These are phyloP conservation scores for Pleurotus salmoneostramineus DNA, from an alignment of 768 basidiomycete genomes.

Conservation along the genomic window DNA sequence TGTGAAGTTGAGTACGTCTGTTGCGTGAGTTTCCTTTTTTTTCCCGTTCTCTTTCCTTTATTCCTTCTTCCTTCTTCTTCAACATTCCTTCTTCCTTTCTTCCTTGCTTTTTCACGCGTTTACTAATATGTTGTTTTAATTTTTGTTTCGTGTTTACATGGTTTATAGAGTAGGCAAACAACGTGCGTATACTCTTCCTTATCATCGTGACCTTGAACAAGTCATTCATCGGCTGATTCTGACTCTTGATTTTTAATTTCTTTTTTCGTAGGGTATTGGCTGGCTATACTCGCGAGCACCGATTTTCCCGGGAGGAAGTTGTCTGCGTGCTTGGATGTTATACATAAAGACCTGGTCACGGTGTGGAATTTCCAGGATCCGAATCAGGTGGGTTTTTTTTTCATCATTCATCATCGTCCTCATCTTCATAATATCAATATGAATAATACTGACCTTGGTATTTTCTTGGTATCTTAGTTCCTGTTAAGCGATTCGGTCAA, in stretches of 20 bases:
- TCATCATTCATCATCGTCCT: background rate
- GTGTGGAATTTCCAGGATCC: conserved; percentile 21
- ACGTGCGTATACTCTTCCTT: background rate
- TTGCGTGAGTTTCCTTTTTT: conserved; percentile 14
- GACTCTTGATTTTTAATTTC: background rate
- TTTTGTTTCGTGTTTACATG: background rate
- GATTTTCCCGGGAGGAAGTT: conserved; percentile 15
- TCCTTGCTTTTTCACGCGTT: too few relatives aligned
- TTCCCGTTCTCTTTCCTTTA: background rate
- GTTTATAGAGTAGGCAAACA: conserved; percentile 11
- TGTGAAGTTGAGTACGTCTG: conserved; percentile 17
- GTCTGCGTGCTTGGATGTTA: conserved; percentile 15
- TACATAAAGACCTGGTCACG: conserved; percentile 19
- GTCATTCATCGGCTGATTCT: background rate
- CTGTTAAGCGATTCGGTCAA: conserved; percentile 13
- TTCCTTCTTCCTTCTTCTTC: background rate
- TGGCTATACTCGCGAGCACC: conserved; percentile 16
- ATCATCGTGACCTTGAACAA: background rate
- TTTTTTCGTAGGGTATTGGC: conserved; percentile 19
- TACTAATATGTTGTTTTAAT: background rate
- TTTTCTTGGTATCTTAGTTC: conserved; percentile 4
- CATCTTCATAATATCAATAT: background rate
- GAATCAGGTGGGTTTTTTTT: conserved; percentile 9
- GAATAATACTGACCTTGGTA: too few relatives aligned
- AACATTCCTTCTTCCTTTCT: too few relatives aligned